Percentiles rank a stretch among this genome's conserved stretches.
Conservation (phyloP, 441 rosid genomes). For the Melastoma candidum region DNA sequence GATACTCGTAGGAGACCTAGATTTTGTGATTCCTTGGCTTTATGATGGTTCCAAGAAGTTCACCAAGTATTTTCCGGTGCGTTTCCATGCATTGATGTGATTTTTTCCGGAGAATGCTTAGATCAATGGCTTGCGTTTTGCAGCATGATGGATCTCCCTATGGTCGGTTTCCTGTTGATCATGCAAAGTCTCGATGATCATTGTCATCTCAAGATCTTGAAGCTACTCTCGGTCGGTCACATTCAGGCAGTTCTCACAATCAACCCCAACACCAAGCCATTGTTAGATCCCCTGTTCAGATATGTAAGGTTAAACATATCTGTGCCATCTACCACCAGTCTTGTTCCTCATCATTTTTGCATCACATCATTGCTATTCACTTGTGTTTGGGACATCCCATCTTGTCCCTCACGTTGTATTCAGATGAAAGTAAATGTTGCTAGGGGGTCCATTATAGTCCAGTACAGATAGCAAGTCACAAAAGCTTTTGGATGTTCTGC, state of each 20-base stretch:
- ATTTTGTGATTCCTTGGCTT: slow-evolving; percentile 85
- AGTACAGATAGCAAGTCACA: no score
- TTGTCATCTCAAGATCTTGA: slow-evolving; percentile 77
- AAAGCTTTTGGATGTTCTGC: no score
- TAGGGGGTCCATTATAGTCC: no score
- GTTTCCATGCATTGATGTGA: slow-evolving; percentile 1
- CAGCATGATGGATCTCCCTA: slow-evolving; percentile 83
- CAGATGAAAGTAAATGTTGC: no score
- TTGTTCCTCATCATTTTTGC: no score
- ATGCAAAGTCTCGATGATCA: slow-evolving; percentile 95
- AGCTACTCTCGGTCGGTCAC: slow-evolving; percentile 49
- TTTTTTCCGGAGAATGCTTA: not conserved
- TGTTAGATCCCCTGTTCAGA: slow-evolving; percentile 64
- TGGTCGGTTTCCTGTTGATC: slow-evolving; percentile 60
- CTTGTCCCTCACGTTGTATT: no score
- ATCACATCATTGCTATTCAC: no score
- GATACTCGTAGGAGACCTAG: slow-evolving; percentile 79
- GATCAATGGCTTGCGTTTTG: not conserved
- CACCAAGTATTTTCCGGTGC: slow-evolving; percentile 57
- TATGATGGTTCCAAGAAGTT: slow-evolving; percentile 79
- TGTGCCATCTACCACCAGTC: no score
- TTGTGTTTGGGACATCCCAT: no score
- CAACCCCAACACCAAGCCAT: slow-evolving; percentile 63
- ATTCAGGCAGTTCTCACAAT: slow-evolving; percentile 54
- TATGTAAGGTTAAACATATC: slow-evolving; percentile 33